phyloP scores from a whole-genome alignment of 495 filamentous ascomycete genomes.

The Geopyxis carbonaria region DNA sequence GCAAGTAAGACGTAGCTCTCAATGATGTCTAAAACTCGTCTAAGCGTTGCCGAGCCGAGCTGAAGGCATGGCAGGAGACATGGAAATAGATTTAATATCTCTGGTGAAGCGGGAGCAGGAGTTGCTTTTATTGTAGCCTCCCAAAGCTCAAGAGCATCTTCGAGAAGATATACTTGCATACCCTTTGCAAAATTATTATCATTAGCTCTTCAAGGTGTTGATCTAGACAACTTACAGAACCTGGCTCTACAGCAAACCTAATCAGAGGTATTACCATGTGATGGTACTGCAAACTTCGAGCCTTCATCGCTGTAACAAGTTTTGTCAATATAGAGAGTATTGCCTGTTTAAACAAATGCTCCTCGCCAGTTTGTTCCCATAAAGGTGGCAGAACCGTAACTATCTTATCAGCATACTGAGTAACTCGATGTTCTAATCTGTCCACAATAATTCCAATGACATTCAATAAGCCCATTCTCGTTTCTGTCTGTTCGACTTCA shows the following conservation, averaged over 20 bases:
- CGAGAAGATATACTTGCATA: slow-evolving; percentile 65
- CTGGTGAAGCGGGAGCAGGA: slow-evolving; percentile 43
- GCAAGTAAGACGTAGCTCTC: slow-evolving; percentile 68
- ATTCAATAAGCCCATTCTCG: slow-evolving; percentile 68
- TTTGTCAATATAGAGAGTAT: slow-evolving; percentile 69
- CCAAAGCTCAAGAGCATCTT: slow-evolving; percentile 87
- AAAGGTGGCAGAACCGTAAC: slow-evolving; percentile 62
- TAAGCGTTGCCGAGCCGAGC: slow-evolving; percentile 49
- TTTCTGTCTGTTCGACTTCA: slow-evolving; percentile 69
- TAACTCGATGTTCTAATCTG: slow-evolving; percentile 57
- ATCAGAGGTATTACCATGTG: slow-evolving; percentile 61
- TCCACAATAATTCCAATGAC: slow-evolving; percentile 65
- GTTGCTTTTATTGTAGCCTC: slow-evolving; percentile 55
- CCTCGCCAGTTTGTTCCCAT: slow-evolving; percentile 65
- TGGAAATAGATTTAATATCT: slow-evolving; percentile 49
- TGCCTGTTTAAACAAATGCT: slow-evolving; percentile 80
- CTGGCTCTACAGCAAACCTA: slow-evolving; percentile 53
- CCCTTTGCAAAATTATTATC: slow-evolving; percentile 29
- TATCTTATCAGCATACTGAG: slow-evolving; percentile 61
- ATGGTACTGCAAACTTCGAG: slow-evolving; percentile 55
- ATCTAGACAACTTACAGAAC: slow-evolving; percentile 37
- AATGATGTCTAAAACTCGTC: slow-evolving; percentile 51
- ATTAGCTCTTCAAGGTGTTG: neutral
- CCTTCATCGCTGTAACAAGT: slow-evolving; percentile 61
- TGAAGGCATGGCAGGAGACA: slow-evolving; percentile 57